A percentile compares a stretch with the other conserved stretches of the same genome.
These are phyloP conservation scores for Ophiostoma australiae DNA, from an alignment of 2,329 filamentous ascomycete species.

Conservation along the genomic window DNA sequence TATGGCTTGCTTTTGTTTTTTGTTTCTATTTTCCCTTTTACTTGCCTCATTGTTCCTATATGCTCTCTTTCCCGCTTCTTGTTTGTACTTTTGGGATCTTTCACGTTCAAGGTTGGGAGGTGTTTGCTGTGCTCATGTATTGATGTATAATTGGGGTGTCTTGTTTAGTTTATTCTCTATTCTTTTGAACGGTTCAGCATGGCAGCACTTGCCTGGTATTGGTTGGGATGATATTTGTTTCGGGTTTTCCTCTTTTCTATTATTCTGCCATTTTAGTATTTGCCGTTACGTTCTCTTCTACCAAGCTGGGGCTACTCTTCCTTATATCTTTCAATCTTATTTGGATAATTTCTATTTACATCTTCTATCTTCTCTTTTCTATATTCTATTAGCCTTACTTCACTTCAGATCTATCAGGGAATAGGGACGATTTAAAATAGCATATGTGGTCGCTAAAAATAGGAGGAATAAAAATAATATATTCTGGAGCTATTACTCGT, in stretches of 20 bases:
- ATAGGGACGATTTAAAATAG: neutral
- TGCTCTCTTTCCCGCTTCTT: neutral
- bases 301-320: neutral
- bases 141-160: constrained; percentile 6
- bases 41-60: neutral
- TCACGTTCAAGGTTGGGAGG: neutral
- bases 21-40: neutral
- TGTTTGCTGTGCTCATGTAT: constrained; percentile 12
- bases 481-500: neutral
- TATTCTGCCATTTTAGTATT: neutral
- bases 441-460: constrained; percentile 1
- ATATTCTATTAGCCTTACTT: neutral
- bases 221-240: constrained; percentile 4
- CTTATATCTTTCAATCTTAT: neutral
- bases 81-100: neutral
- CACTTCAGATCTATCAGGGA: neutral
- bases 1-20: neutral
- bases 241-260: neutral
- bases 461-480: neutral
- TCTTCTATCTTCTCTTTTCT: neutral
- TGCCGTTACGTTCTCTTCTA: too few relatives aligned
- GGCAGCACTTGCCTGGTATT: constrained; percentile 13
- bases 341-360: neutral
- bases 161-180: neutral
- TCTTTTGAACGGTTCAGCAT: constrained; percentile 4